Base-by-base conservation (phyloP, 1,139 yeast genomes). In the Kluyveromyces marxianus region DNA sequence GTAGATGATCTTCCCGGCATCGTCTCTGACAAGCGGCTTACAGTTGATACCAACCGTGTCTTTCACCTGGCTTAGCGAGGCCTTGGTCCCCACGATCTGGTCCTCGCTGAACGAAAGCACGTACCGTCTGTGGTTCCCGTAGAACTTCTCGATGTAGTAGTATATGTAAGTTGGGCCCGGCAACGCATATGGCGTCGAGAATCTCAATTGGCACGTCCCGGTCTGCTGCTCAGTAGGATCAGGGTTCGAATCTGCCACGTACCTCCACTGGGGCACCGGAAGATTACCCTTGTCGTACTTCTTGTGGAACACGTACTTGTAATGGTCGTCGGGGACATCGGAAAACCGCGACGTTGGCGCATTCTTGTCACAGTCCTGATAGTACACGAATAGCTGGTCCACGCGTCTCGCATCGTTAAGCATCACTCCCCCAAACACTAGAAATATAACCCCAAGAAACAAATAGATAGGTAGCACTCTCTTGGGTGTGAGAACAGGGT, bases 111-210 rank as follows among this genome's bases (percentile, higher is more conserved):
- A 89, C 3, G 96, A 86, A 62, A 86, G 83, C 38, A 86, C 98
- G 65, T 77, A 92, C 59, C 97, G 80, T 64, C 98, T 83, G 67
- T 92, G 98, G 68, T 92, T 92, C 46, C 95, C 95, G 65, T 84
- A 79, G 65, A 92, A 92, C 55, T 84, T 81, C 51, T 89, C 81
- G 55, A 92, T 68, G 56, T 87, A 75, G 72, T 92, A 92, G 65
- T 83, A 88, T 53, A 88, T 67, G 59, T 76, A 88, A 36, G 90
- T 77, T 3, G 96, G 94, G 2, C 83, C 80, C 39, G 82, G 81
- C 64, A 92, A 71, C 39, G 76, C 79, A 44, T 77, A 70, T 26
- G 96, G 94, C n/a, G 86, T 74, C 44, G 79, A 75, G 62, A 92
- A 90, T 65, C 86, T 88, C 46, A 92, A 66, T 48, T 76, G 71